Conservation (phyloP, 345 rosid genomes). For the Clarkia xantiana region DNA sequence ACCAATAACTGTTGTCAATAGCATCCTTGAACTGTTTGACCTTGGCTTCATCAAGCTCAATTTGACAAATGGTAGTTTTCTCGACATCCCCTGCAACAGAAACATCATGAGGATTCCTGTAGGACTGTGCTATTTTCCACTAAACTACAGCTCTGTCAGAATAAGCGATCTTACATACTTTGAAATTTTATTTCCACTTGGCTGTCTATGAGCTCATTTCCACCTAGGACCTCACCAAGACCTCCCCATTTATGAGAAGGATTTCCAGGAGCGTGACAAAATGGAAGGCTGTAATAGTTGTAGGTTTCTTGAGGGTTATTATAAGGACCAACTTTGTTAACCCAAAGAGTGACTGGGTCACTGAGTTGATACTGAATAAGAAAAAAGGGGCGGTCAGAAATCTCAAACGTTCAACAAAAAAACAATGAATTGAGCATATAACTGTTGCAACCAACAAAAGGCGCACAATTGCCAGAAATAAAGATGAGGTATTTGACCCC, state of each 20-base stretch:
- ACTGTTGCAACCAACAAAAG: background rate
- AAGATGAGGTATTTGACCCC: too few relatives aligned
- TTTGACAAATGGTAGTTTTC: constrained; percentile 38
- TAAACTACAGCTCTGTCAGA: background rate
- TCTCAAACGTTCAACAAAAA: background rate
- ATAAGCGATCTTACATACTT: constrained; percentile 38
- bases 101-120: background rate
- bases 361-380: constrained; percentile 58
- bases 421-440: background rate
- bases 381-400: constrained; percentile 5
- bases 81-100: constrained; percentile 44
- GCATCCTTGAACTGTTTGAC: constrained; percentile 82
- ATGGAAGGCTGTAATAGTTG: constrained; percentile 97
- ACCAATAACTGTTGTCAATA: constrained; percentile 79
- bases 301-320: constrained; percentile 99
- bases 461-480: background rate
- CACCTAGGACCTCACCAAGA: constrained; percentile 99
- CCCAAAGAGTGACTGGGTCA: constrained; percentile 89
- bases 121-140: background rate
- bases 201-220: constrained; percentile 98
- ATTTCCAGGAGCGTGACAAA: constrained; percentile 53
- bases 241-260: constrained; percentile 98
- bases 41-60: constrained; percentile 49
- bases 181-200: constrained; percentile 60
- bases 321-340: constrained; percentile 96